Conservation (phyloP, 192 early-diverging fungal genomes). For the Coemansia sp. region DNA sequence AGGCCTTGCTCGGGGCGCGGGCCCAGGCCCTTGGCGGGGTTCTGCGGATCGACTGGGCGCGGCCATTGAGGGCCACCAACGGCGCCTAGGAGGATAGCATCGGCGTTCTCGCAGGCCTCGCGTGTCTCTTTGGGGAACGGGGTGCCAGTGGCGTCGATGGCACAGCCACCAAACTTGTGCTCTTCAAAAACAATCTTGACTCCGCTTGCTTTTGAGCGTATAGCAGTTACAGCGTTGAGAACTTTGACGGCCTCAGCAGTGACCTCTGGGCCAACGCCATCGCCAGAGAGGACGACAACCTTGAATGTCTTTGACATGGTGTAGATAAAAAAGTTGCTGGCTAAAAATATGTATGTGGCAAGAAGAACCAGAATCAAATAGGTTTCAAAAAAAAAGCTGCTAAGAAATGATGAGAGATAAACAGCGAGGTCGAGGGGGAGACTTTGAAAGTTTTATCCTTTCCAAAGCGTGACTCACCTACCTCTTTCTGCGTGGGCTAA, state of each 20-base stretch:
- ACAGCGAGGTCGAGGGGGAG: not conserved
- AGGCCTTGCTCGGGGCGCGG: slow-evolving; percentile 94
- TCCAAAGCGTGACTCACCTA: not conserved
- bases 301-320: slow-evolving; percentile 52
- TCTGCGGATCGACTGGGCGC: slow-evolving; percentile 61
- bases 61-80: slow-evolving; percentile 98
- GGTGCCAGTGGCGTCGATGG: slow-evolving; percentile 86
- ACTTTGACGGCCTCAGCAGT: slow-evolving; percentile 87
- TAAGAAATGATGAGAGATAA: not conserved
- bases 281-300: slow-evolving; percentile 83
- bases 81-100: slow-evolving; percentile 95
- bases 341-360: not conserved
- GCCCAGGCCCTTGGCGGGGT: slow-evolving; percentile 65
- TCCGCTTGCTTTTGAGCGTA: slow-evolving; percentile 59
- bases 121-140: slow-evolving; percentile 85
- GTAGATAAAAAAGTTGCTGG: not conserved
- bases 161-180: slow-evolving; percentile 85
- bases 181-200: slow-evolving; percentile 69
- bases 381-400: not conserved
- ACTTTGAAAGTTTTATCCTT: not conserved
- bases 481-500: not conserved
- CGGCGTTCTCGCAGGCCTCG: slow-evolving; percentile 73
- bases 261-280: slow-evolving; percentile 96
- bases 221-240: slow-evolving; percentile 71
- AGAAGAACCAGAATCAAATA: slow-evolving; percentile 27